phyloP scores from a whole-genome alignment of 352 stramenopile species.

The Globisporangium carolinianum region DNA sequence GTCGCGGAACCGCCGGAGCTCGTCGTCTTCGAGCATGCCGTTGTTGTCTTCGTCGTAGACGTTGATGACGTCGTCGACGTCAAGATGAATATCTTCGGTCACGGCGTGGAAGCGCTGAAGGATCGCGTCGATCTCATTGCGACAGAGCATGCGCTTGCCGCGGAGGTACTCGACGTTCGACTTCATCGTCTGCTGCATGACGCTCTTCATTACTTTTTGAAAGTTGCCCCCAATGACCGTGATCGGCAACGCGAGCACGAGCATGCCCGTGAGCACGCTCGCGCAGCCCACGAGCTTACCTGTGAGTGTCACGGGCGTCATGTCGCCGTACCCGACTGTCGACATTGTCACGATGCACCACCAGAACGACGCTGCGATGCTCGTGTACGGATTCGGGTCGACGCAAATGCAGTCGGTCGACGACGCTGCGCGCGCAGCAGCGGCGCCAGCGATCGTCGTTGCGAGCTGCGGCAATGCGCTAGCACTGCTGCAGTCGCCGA shows the following conservation, averaged over 20 bases:
- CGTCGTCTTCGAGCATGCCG: constrained; percentile 68
- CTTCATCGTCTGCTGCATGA: constrained; percentile 75
- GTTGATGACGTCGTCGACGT: constrained; percentile 73
- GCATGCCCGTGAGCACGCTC: constrained; percentile 75
- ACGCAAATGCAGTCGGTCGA: constrained; percentile 36
- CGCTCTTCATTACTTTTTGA: constrained; percentile 79
- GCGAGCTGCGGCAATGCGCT: constrained; percentile 5
- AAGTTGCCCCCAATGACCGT: constrained; percentile 88
- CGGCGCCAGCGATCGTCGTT: constrained; percentile 17
- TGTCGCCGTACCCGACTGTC: constrained; percentile 86
- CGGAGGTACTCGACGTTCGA: constrained; percentile 72
- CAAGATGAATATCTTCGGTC: constrained; percentile 61
- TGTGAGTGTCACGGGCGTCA: constrained; percentile 63
- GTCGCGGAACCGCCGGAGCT: constrained; percentile 58
- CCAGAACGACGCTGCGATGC: constrained; percentile 79
- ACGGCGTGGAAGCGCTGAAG: constrained; percentile 66
- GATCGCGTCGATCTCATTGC: constrained; percentile 70
- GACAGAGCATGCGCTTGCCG: constrained; percentile 61
- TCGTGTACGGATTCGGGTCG: constrained; percentile 78
- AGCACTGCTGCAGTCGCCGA: constrained; percentile 29
- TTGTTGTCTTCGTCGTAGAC: constrained; percentile 78
- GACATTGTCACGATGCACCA: constrained; percentile 92
- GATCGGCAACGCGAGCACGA: constrained; percentile 86
- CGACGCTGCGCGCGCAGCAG: constrained; percentile 13
- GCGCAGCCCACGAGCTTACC: constrained; percentile 70